phyloP scores from a whole-genome alignment of 768 basidiomycete genomes.

The Hericium erinaceus region DNA sequence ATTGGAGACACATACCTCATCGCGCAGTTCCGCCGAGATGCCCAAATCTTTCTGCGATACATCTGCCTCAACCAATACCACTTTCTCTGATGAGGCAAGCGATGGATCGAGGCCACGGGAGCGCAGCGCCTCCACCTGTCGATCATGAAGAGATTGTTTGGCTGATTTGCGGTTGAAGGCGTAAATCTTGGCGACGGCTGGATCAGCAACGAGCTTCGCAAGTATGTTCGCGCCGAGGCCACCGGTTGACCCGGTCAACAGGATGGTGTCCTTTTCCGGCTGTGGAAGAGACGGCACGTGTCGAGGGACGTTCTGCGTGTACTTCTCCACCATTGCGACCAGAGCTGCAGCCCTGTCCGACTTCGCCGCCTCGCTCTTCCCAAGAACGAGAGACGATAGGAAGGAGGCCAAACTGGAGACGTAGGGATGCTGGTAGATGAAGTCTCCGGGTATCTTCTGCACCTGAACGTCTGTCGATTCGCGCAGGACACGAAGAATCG shows the following conservation, averaged over 20 bases:
- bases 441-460: constrained; percentile 8
- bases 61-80: constrained; percentile 16
- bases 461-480: background rate
- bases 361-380: background rate
- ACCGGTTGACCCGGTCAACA: background rate
- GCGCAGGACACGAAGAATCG: background rate
- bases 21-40: constrained; percentile 3
- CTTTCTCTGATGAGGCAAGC: constrained; percentile 11
- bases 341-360: background rate
- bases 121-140: background rate
- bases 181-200: background rate
- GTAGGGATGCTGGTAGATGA: background rate
- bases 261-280: background rate
- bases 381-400: too few relatives aligned
- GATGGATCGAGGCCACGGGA: background rate
- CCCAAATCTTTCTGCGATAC: constrained; percentile 4
- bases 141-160: background rate
- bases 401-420: background rate
- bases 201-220: background rate
- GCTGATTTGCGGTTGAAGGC: background rate
- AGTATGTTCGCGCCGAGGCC: background rate
- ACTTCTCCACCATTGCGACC: constrained; percentile 1
- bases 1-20: background rate
- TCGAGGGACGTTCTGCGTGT: background rate
- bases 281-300: background rate